phyloP scores from a whole-genome alignment of 257 asterid genomes.

The Solanum medicagineum region DNA sequence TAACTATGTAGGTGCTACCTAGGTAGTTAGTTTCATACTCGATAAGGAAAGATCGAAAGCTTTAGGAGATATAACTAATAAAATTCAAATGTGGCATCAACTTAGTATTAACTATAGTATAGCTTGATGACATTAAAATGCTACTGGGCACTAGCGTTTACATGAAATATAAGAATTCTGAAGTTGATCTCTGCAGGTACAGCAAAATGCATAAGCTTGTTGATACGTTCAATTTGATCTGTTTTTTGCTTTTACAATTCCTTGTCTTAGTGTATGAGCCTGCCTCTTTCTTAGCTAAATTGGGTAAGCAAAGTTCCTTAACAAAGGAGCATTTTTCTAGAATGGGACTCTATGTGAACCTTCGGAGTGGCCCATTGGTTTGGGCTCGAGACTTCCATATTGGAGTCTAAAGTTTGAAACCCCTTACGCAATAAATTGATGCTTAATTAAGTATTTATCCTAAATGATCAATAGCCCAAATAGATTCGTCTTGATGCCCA shows the following conservation, averaged over 20 bases:
- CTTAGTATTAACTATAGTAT: not conserved
- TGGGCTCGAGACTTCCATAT: no score
- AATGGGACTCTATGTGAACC: no score
- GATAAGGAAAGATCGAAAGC: not conserved
- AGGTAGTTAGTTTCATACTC: not conserved
- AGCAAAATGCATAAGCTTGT: not conserved
- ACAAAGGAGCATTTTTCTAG: no score
- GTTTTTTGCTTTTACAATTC: not conserved
- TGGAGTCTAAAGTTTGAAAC: no score
- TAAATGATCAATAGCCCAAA: no score
- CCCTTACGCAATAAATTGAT: no score
- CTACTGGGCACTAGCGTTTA: not conserved
- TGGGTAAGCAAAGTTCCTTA: no score
- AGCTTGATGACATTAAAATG: not conserved
- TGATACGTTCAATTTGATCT: not conserved
- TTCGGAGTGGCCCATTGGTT: no score
- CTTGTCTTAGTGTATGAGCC: not conserved
- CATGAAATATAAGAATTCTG: not conserved
- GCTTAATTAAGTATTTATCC: no score
- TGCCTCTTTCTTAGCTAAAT: no score
- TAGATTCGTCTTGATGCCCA: no score
- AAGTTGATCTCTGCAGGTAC: not conserved
- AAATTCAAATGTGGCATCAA: not conserved
- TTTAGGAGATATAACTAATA: not conserved
- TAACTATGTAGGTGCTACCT: slow-evolving; percentile 8